Evolutionary conservation across 208 protist species (phyloP).

Genomic region (Leishmania martiniquensis): DNA sequence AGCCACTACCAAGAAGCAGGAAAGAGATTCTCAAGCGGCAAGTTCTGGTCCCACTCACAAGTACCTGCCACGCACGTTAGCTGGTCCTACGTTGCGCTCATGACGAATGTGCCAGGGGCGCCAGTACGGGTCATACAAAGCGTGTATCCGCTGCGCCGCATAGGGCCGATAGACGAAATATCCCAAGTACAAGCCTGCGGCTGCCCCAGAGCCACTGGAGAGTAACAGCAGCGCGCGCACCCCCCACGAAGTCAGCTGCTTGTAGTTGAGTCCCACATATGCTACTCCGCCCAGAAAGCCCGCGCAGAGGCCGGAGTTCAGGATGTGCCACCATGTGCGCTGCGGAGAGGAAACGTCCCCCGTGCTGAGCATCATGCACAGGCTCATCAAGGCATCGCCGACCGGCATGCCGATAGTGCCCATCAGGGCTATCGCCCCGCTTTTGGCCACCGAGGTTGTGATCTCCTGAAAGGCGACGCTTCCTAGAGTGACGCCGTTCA

Average conservation of each 20-base stretch:
- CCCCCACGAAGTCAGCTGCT: conserved; percentile 66
- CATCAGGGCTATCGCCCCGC: conserved; percentile 45
- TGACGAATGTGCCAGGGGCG: conserved; percentile 74
- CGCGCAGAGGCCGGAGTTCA: conserved; percentile 31
- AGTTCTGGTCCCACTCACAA: conserved; percentile 24
- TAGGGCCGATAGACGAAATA: conserved; percentile 71
- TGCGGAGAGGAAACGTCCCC: conserved; percentile 56
- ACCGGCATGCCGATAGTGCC: conserved; percentile 50
- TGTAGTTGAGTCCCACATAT: conserved; percentile 53
- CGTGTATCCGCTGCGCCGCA: conserved; percentile 49
- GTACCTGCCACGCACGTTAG: conserved; percentile 74
- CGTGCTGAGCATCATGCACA: conserved; percentile 23
- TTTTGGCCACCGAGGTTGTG: conserved; percentile 63
- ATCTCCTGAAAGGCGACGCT: conserved; percentile 73
- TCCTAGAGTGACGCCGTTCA: conserved; percentile 76
- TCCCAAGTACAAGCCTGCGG: conserved; percentile 50
- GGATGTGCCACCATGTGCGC: conserved; percentile 68
- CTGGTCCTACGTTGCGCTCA: conserved; percentile 45
- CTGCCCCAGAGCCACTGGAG: conserved; percentile 34
- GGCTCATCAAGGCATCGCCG: conserved; percentile 53
- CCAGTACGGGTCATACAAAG: conserved; percentile 82
- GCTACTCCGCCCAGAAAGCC: conserved; percentile 56
- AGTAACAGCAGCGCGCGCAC: conserved; percentile 40
- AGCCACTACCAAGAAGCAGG: not conserved
- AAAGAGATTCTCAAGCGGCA: not conserved